Evolutionary conservation across 179 eudicot species (phyloP).

Genomic region (Silene vulgaris): DNA sequence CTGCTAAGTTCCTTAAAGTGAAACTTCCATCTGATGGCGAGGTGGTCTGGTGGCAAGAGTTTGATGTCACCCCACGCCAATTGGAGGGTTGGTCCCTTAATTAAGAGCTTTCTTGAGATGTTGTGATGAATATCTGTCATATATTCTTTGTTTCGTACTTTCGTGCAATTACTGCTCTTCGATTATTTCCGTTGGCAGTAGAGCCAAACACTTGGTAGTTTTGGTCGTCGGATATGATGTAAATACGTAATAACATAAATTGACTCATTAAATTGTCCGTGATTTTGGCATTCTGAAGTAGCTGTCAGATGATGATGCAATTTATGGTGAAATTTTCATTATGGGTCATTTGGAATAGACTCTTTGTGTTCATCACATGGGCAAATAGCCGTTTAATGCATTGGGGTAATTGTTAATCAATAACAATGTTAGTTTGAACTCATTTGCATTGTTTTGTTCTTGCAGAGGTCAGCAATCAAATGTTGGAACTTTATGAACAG

Average conservation of each 20-base stretch:
- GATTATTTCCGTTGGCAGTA: too few relatives aligned
- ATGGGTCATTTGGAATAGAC: too few relatives aligned
- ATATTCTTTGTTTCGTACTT: constrained; percentile 16
- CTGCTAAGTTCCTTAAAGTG: constrained; percentile 91
- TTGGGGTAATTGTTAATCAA: too few relatives aligned
- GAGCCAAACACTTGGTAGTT: too few relatives aligned
- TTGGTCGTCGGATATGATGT: too few relatives aligned
- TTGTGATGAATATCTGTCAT: neutral
- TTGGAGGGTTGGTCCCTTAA: constrained; percentile 78
- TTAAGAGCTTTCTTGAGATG: constrained; percentile 12
- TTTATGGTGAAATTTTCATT: too few relatives aligned
- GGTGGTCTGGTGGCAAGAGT: constrained; percentile 99
- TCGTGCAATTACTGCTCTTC: neutral
- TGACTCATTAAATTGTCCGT: too few relatives aligned
- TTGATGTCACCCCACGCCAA: constrained; percentile 92
- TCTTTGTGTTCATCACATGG: too few relatives aligned
- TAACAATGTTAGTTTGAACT: neutral
- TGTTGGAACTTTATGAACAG: constrained; percentile 91
- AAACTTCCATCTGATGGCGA: constrained; percentile 94
- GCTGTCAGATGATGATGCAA: too few relatives aligned
- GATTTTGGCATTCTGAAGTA: too few relatives aligned
- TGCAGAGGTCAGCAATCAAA: constrained; percentile 96
- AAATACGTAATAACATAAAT: too few relatives aligned
- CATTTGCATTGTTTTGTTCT: neutral
- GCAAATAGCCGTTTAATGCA: too few relatives aligned